Conservation (phyloP, 2,329 filamentous ascomycete genomes). For the Cladosporium sp. region DNA sequence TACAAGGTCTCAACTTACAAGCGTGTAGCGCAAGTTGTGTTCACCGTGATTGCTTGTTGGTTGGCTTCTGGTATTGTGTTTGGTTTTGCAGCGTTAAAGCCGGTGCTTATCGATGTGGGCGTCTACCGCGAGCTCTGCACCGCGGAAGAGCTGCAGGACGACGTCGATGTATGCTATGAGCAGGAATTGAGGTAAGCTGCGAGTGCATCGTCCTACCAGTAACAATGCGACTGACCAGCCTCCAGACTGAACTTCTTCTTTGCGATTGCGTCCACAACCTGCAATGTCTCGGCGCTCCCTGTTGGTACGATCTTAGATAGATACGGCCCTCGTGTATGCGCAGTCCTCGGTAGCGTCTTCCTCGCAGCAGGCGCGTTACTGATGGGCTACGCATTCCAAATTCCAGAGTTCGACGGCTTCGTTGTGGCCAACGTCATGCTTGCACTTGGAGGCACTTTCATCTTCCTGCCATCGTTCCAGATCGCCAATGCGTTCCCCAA, state of each 20-base stretch:
- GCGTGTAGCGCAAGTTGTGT: slow-evolving; percentile 57
- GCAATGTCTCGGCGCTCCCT: slow-evolving; percentile 79
- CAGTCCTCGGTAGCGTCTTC: slow-evolving; percentile 64
- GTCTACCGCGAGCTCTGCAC: slow-evolving; percentile 65
- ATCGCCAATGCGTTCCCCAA: slow-evolving; percentile 47
- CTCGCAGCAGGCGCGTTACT: slow-evolving; percentile 64
- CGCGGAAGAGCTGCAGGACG: slow-evolving; percentile 45
- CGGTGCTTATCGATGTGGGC: slow-evolving; percentile 67
- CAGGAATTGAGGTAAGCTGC: slow-evolving; percentile 47
- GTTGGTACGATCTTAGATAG: slow-evolving; percentile 80
- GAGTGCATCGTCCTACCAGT: neutral
- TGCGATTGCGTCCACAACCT: slow-evolving; percentile 79
- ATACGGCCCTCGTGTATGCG: slow-evolving; percentile 73
- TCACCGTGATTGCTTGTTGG: slow-evolving; percentile 68
- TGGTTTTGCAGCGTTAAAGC: slow-evolving; percentile 80
- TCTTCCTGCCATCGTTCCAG: slow-evolving; percentile 49
- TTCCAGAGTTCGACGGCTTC: slow-evolving; percentile 65
- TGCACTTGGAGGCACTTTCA: slow-evolving; percentile 46
- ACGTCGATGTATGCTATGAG: slow-evolving; percentile 51
- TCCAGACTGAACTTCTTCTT: slow-evolving; percentile 78
- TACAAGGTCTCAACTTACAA: slow-evolving; percentile 45
- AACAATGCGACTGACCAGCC: neutral
- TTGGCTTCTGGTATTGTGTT: slow-evolving; percentile 77
- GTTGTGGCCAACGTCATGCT: slow-evolving; percentile 46
- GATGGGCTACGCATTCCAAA: slow-evolving; percentile 61